A percentile compares a stretch with the other conserved stretches of the same genome.
phyloP scores from a whole-genome alignment of 2,329 filamentous ascomycete genomes.

The Alternaria rosae region DNA sequence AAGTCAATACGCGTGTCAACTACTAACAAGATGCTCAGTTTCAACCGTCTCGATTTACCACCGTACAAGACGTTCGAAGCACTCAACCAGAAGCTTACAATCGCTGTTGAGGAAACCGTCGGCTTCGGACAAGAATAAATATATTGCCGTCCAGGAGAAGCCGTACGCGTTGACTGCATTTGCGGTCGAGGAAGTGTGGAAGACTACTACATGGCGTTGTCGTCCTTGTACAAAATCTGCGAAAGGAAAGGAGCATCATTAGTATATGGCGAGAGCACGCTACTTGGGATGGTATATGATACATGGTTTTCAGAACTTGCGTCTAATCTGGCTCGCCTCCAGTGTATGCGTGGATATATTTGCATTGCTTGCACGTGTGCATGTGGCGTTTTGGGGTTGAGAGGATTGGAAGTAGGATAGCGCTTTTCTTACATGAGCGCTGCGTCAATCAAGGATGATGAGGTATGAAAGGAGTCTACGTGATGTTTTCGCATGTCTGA shows the following conservation, averaged over 20 bases:
- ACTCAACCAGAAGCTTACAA: slow-evolving; percentile 88
- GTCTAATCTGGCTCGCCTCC: slow-evolving; percentile 12
- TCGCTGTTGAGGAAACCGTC: slow-evolving; percentile 98
- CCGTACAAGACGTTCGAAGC: slow-evolving; percentile 89
- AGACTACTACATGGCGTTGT: slow-evolving; percentile 13
- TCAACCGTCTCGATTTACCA: slow-evolving; percentile 95
- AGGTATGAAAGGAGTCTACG: neutral
- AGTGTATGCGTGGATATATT: slow-evolving; percentile 12
- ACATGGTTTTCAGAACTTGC: slow-evolving; percentile 5
- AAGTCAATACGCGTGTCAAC: neutral
- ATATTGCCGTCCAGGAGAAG: neutral
- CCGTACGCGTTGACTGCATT: neutral
- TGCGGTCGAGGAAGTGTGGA: neutral
- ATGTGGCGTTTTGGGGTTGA: slow-evolving; percentile 14
- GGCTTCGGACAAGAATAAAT: slow-evolving; percentile 93
- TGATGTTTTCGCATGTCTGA: neutral
- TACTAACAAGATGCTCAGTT: slow-evolving; percentile 63
- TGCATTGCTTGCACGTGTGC: slow-evolving; percentile 16
- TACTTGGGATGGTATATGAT: slow-evolving; percentile 12
- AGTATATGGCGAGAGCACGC: slow-evolving; percentile 5
- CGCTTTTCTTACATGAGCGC: slow-evolving; percentile 12
- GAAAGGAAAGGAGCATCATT: slow-evolving; percentile 1
- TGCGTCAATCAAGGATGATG: slow-evolving; percentile 6
- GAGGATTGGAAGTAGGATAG: slow-evolving; percentile 9
- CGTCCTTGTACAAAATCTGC: slow-evolving; percentile 16